Evolutionary conservation across 2,329 filamentous ascomycete species (phyloP).

Genomic region (Metarhizium guizhouense): DNA sequence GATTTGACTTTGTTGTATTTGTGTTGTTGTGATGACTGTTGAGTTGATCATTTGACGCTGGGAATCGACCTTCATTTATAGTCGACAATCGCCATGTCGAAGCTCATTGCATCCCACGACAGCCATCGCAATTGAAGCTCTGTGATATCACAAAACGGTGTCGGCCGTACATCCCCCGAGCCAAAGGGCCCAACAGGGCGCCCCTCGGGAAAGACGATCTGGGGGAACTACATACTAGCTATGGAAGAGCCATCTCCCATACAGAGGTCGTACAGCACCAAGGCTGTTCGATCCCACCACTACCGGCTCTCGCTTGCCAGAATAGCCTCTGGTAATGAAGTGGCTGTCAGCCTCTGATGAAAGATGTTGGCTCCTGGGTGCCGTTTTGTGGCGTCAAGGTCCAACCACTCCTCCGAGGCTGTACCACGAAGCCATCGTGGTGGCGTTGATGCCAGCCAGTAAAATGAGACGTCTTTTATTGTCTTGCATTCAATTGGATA

Average conservation of each 20-base stretch:
- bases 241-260: no score
- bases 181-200: background rate
- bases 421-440: background rate
- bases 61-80: constrained; percentile 3
- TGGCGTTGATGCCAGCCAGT: background rate
- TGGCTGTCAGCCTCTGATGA: background rate
- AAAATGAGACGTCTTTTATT: no score
- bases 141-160: background rate
- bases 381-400: background rate
- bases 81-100: background rate
- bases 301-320: background rate
- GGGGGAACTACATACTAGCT: background rate
- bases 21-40: background rate
- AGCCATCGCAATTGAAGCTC: background rate
- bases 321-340: background rate
- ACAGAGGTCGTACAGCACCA: background rate
- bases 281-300: background rate
- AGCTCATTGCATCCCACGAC: background rate
- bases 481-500: no score
- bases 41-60: background rate
- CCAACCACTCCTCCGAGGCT: background rate
- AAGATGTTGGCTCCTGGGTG: background rate
- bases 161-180: background rate
- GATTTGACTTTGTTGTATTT: background rate
- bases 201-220: background rate